Evolutionary conservation across 495 filamentous ascomycete genomes (phyloP).

Genomic region (Venustampulla echinocandica): DNA sequence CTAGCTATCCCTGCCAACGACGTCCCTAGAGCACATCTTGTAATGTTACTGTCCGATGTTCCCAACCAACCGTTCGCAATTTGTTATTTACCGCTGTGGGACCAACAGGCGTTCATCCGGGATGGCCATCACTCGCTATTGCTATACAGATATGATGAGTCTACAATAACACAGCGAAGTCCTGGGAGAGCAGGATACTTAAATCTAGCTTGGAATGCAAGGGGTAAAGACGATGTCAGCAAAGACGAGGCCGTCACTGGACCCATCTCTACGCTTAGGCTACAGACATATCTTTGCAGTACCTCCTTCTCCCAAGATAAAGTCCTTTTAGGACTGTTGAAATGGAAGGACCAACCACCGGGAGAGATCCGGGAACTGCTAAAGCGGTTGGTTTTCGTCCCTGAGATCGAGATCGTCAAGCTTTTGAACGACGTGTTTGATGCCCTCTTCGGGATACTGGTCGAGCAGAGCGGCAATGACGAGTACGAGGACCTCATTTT

Average conservation of each 20-base stretch:
- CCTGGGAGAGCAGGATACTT: constrained; percentile 69
- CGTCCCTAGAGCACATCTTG: constrained; percentile 75
- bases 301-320: constrained; percentile 94
- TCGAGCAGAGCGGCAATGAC: constrained; percentile 79
- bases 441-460: constrained; percentile 80
- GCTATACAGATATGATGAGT: constrained; percentile 84
- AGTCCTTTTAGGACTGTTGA: constrained; percentile 70
- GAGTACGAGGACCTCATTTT: constrained; percentile 92
- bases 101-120: constrained; percentile 78
- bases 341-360: constrained; percentile 69
- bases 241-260: constrained; percentile 69
- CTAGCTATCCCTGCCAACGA: constrained; percentile 72
- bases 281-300: constrained; percentile 89
- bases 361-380: constrained; percentile 64
- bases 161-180: constrained; percentile 49
- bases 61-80: constrained; percentile 82
- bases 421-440: constrained; percentile 84
- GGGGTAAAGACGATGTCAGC: constrained; percentile 52
- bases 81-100: constrained; percentile 90
- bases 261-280: constrained; percentile 61
- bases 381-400: constrained; percentile 80
- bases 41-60: constrained; percentile 79
- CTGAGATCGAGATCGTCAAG: constrained; percentile 97
- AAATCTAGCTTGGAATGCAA: constrained; percentile 65
- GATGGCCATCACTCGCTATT: constrained; percentile 77